These are phyloP conservation scores for Komagataella pseudopastoris DNA, from an alignment of 805 yeast species.

Conservation along the genomic window DNA sequence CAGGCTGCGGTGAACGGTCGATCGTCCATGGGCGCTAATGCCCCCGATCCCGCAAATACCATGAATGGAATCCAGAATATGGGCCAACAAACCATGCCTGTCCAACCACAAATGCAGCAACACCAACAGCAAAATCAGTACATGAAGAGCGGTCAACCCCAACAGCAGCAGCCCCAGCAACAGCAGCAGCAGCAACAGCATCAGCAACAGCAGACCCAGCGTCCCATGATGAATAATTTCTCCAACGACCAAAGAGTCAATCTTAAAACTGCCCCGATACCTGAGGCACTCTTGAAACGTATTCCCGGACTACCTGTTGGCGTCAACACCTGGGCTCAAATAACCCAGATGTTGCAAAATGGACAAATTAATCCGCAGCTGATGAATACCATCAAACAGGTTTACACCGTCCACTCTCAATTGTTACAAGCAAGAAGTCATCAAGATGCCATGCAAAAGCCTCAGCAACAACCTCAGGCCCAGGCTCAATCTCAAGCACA, in stretches of 20 bases:
- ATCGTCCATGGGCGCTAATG: slow-evolving; percentile 12
- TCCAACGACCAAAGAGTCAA: slow-evolving; percentile 15
- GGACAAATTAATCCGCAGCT: slow-evolving; percentile 45
- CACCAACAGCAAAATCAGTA: slow-evolving; percentile 11
- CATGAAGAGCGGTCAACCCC: not conserved
- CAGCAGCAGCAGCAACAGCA: slow-evolving; percentile 15
- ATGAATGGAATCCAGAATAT: slow-evolving; percentile 8
- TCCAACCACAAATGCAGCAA: slow-evolving; percentile 11
- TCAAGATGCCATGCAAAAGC: slow-evolving; percentile 8
- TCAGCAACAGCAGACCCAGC: slow-evolving; percentile 13
- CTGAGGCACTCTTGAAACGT: slow-evolving; percentile 46
- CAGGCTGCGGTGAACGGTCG: slow-evolving; percentile 25
- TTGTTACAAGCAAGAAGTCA: slow-evolving; percentile 3
- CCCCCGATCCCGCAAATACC: slow-evolving; percentile 5
- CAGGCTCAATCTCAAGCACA: slow-evolving; percentile 4
- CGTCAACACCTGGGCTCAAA: slow-evolving; percentile 71
- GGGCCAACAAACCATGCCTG: slow-evolving; percentile 12
- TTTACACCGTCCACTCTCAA: slow-evolving; percentile 33
- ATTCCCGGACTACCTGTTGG: slow-evolving; percentile 71
- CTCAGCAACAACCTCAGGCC: slow-evolving; percentile 5
- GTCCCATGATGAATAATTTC: slow-evolving; percentile 2
- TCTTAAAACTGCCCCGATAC: slow-evolving; percentile 58
- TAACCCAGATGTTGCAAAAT: slow-evolving; percentile 47
- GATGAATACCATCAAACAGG: slow-evolving; percentile 46
- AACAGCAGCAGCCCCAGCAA: slow-evolving; percentile 12